These are phyloP conservation scores for Millerago galiae DNA, from an alignment of 805 yeast species.

Conservation along the genomic window DNA sequence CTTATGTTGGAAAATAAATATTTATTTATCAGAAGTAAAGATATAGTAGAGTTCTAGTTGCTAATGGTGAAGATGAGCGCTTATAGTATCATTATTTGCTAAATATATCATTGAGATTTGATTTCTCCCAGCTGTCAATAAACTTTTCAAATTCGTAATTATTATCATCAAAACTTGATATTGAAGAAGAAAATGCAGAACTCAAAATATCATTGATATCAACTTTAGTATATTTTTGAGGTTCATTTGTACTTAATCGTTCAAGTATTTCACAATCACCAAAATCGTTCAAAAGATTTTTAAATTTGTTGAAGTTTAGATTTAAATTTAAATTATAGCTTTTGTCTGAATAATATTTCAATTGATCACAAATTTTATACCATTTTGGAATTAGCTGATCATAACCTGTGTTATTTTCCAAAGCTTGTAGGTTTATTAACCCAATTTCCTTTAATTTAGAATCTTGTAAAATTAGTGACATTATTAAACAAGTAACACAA, in stretches of 20 bases:
- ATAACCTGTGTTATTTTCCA: constrained; percentile 24
- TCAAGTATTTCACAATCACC: constrained; percentile 27
- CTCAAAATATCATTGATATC: constrained; percentile 13
- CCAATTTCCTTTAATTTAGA: constrained; percentile 21
- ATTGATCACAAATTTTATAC: constrained; percentile 23
- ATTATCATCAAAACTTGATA: too few relatives aligned
- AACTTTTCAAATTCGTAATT: too few relatives aligned
- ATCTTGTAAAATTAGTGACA: constrained; percentile 26
- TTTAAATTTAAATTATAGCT: constrained; percentile 3
- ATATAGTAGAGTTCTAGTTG: too few relatives aligned
- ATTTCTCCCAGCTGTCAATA: too few relatives aligned
- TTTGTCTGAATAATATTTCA: constrained; percentile 21
- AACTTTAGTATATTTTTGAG: constrained; percentile 7
- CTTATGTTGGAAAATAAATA: too few relatives aligned
- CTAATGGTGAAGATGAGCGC: too few relatives aligned
- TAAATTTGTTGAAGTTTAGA: constrained; percentile 18
- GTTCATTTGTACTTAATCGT: constrained; percentile 9
- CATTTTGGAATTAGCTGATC: constrained; percentile 30
- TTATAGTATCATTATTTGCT: too few relatives aligned
- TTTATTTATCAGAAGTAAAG: too few relatives aligned
- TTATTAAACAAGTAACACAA: constrained; percentile 29
- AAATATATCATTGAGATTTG: too few relatives aligned
- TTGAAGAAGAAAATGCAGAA: background rate
- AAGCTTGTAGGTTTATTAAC: constrained; percentile 19
- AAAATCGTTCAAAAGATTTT: constrained; percentile 25